Conservation (phyloP, 768 basidiomycete genomes). For the Agrocybe pediades region DNA sequence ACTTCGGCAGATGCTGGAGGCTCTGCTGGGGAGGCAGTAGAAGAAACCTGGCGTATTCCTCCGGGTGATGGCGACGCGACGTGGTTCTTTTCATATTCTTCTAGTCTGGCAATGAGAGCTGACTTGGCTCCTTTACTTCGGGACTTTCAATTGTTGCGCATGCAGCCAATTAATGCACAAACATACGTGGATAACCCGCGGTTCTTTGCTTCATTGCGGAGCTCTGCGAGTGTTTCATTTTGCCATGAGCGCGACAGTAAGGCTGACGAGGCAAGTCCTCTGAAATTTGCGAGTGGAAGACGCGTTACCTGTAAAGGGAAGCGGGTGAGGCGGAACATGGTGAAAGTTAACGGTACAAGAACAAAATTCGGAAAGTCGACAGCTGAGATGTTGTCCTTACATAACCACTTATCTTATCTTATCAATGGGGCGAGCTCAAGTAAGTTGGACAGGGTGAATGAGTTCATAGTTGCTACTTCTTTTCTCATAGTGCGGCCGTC, state of each 20-base stretch:
- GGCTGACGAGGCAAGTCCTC: slow-evolving; percentile 50
- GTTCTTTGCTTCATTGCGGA: slow-evolving; percentile 53
- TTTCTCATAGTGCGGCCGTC: background rate
- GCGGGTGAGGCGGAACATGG: slow-evolving; percentile 27
- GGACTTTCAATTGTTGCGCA: slow-evolving; percentile 8
- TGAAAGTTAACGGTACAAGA: background rate
- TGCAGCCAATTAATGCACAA: background rate
- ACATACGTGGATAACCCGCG: slow-evolving; percentile 61
- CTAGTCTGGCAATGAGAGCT: slow-evolving; percentile 53
- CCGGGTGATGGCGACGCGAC: slow-evolving; percentile 12
- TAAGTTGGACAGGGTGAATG: background rate
- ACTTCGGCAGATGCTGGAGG: background rate
- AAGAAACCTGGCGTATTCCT: slow-evolving; percentile 14
- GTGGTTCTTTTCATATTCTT: slow-evolving; percentile 45
- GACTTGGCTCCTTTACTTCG: slow-evolving; percentile 62
- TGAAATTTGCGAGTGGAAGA: slow-evolving; percentile 9
- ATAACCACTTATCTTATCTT: slow-evolving; percentile 1
- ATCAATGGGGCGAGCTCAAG: background rate
- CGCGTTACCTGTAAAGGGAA: slow-evolving; percentile 14
- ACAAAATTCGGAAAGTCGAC: background rate
- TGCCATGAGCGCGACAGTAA: slow-evolving; percentile 61
- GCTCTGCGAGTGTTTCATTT: slow-evolving; percentile 46
- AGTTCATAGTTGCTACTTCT: background rate
- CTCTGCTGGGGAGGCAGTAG: background rate
- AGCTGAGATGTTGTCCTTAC: background rate